Conservation (phyloP, 164 flowering plant genomes). For the Liquidambar formosana region DNA sequence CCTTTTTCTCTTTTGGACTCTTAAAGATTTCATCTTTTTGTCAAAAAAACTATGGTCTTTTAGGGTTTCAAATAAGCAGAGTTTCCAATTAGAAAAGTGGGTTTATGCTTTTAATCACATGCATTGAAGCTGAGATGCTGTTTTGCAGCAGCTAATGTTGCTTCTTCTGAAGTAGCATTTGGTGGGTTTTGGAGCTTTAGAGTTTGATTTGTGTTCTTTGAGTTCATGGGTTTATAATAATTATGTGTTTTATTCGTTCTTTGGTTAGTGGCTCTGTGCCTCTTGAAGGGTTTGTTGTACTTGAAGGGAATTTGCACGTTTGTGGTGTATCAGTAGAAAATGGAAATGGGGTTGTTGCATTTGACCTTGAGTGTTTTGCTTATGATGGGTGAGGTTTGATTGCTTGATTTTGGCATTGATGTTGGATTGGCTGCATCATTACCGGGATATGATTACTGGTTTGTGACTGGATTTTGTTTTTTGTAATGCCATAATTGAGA, state of each 20-base stretch:
- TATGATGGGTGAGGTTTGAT: constrained; percentile 5
- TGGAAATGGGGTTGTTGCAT: constrained; percentile 6
- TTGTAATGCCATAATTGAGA: constrained; percentile 8
- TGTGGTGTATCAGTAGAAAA: background rate
- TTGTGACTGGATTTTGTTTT: constrained; percentile 3
- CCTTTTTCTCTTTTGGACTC: background rate
- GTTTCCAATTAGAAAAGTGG: background rate
- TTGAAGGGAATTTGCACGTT: constrained; percentile 2
- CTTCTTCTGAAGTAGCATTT: background rate
- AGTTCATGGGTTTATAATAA: background rate
- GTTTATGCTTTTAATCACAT: background rate
- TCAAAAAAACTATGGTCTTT: constrained; percentile 7
- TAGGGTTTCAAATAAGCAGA: constrained; percentile 5
- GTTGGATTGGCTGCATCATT: background rate
- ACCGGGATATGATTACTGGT: background rate
- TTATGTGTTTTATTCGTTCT: background rate
- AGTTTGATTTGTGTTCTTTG: constrained; percentile 7
- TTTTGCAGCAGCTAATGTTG: constrained; percentile 3
- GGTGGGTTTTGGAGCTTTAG: constrained; percentile 10
- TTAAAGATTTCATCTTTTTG: constrained; percentile 8
- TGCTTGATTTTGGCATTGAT: constrained; percentile 16
- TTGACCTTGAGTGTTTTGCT: background rate
- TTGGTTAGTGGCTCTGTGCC: background rate
- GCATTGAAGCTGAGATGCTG: background rate
- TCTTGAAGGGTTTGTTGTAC: background rate